Conservation (phyloP, 805 yeast species). For the Torulaspora quercuum region DNA sequence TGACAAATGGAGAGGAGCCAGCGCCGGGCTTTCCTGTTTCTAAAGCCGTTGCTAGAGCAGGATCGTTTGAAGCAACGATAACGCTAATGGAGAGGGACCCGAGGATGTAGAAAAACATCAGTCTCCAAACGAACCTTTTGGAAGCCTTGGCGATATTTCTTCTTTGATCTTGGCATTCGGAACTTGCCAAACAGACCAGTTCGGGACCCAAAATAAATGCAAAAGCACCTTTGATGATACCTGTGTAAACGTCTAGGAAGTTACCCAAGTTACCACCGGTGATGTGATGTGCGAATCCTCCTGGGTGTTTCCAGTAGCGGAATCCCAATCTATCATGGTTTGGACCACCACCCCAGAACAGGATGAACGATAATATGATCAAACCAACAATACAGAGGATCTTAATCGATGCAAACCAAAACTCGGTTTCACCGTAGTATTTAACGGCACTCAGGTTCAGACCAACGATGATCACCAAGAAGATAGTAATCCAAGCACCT, state of each 20-base stretch:
- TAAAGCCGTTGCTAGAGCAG: constrained; percentile 45
- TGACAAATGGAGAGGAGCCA: constrained; percentile 62
- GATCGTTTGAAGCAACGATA: constrained; percentile 54
- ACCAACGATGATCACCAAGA: constrained; percentile 45
- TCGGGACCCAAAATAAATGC: constrained; percentile 65
- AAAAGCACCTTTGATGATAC: constrained; percentile 60
- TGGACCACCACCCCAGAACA: constrained; percentile 51
- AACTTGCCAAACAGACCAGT: constrained; percentile 53
- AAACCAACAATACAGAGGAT: constrained; percentile 46
- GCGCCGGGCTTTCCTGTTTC: constrained; percentile 54
- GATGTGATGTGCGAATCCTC: constrained; percentile 52
- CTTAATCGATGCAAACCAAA: constrained; percentile 44
- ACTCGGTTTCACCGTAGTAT: constrained; percentile 42
- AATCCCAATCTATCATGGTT: constrained; percentile 56
- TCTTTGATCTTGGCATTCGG: constrained; percentile 60
- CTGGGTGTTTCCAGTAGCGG: constrained; percentile 62
- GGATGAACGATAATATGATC: constrained; percentile 43
- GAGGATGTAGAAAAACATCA: constrained; percentile 56
- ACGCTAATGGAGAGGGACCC: constrained; percentile 58
- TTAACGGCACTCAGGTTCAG: constrained; percentile 53
- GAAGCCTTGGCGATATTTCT: constrained; percentile 61
- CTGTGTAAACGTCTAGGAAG: constrained; percentile 62
- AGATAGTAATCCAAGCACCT: constrained; percentile 58
- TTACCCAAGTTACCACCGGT: constrained; percentile 55
- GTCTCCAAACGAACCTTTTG: constrained; percentile 55